Conservation (phyloP, 2,329 filamentous ascomycete species). For the Aspergillus pseudoviridinutans region DNA sequence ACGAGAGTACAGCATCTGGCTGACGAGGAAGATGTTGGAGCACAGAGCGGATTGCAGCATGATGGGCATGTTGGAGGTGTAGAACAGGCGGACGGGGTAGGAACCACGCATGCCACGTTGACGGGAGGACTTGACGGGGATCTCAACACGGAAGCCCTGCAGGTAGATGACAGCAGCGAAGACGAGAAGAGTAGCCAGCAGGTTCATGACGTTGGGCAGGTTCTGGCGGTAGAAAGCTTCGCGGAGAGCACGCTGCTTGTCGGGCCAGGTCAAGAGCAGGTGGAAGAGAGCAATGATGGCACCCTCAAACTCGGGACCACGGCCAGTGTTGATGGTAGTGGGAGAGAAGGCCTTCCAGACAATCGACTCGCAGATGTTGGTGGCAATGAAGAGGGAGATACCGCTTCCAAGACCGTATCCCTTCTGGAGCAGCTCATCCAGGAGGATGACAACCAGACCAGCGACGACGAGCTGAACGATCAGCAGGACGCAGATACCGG, state of each 20-base stretch:
- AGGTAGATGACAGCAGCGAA: constrained; percentile 99
- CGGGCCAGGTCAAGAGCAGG: constrained; percentile 95
- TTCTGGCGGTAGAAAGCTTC: constrained; percentile 99
- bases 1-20: constrained; percentile 98
- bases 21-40: constrained; percentile 98
- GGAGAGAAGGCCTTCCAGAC: constrained; percentile 99
- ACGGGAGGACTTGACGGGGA: constrained; percentile 98
- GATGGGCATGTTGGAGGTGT: constrained; percentile 99
- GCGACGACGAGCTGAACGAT: constrained; percentile 97
- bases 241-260: constrained; percentile 97
- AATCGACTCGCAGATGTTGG: constrained; percentile 99
- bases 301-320: constrained; percentile 98
- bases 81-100: constrained; percentile 98
- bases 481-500: constrained; percentile 95
- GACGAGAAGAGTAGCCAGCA: constrained; percentile 85
- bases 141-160: constrained; percentile 98
- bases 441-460: constrained; percentile 96
- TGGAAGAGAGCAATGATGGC: constrained; percentile 98
- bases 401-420: constrained; percentile 97
- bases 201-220: constrained; percentile 98
- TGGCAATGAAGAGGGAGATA: constrained; percentile 99
- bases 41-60: constrained; percentile 99
- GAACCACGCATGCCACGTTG: constrained; percentile 98
- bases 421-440: constrained; percentile 98
- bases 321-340: constrained; percentile 98